Evolutionary conservation across 345 rosid species (phyloP).

Genomic region (Citrus hindsii): DNA sequence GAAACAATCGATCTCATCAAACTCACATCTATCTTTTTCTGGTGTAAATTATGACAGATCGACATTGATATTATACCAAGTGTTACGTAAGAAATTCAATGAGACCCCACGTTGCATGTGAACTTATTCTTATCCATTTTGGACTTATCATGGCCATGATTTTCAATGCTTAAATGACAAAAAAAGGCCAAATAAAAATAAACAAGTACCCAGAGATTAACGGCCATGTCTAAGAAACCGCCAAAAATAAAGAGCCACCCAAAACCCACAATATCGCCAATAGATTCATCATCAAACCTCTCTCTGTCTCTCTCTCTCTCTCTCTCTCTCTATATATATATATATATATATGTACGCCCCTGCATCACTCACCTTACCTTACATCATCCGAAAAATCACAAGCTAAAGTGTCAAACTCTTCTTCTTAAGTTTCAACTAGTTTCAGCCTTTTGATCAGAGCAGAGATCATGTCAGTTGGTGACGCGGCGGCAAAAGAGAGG

Average conservation of each 20-base stretch:
- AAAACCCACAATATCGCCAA: conserved; percentile 7
- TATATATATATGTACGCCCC: background rate
- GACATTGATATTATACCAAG: too few species aligned
- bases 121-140: background rate
- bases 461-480: conserved; percentile 7
- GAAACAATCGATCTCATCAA: too few species aligned
- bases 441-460: background rate
- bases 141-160: background rate
- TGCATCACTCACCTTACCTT: too few species aligned
- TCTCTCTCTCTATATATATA: background rate
- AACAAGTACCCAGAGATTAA: background rate
- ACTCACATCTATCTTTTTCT: too few species aligned
- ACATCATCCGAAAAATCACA: background rate
- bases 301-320: too few species aligned
- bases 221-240: background rate
- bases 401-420: background rate
- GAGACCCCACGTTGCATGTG: background rate
- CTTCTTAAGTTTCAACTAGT: background rate
- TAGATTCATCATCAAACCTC: background rate
- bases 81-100: background rate
- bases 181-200: background rate
- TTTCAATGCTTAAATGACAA: background rate
- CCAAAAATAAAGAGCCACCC: background rate
- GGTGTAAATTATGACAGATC: background rate
- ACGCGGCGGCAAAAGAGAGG: conserved; percentile 23